Percentiles rank a stretch among this genome's conserved stretches.
These are phyloP conservation scores for Rhodomyrtus psidioides DNA, from an alignment of 441 rosid species.

Conservation along the genomic window DNA sequence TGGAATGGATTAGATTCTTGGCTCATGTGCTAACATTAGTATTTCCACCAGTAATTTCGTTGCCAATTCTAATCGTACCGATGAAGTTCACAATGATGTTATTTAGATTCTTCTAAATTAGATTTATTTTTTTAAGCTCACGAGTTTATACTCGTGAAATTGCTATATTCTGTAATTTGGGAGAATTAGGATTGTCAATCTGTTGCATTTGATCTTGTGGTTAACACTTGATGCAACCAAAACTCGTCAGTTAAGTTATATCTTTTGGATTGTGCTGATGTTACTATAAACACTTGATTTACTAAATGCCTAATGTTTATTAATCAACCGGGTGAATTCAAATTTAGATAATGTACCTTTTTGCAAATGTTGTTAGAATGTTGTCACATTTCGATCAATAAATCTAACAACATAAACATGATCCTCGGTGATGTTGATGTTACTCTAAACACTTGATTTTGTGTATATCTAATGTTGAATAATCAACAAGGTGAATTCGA, in stretches of 20 bases:
- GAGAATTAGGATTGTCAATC: not conserved
- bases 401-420: not conserved
- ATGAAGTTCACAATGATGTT: not conserved
- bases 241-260: not conserved
- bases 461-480: not conserved
- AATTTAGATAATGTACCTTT: not conserved
- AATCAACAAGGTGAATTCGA: not conserved
- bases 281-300: not conserved
- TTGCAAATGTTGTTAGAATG: not conserved
- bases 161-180: not conserved
- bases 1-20: not conserved
- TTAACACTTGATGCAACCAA: not conserved
- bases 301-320: not conserved
- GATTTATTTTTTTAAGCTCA: not conserved
- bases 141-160: not conserved
- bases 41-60: accelerated
- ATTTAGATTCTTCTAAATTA: not conserved
- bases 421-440: not conserved
- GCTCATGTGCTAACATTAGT: not conserved
- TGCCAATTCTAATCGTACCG: not conserved
- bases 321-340: not conserved
- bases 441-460: not conserved
- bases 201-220: not conserved
- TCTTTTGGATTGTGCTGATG: not conserved
- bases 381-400: not conserved